Percentiles rank a stretch among this genome's conserved stretches.
phyloP scores from a whole-genome alignment of 768 basidiomycete genomes.

The Pisolithus sp. region DNA sequence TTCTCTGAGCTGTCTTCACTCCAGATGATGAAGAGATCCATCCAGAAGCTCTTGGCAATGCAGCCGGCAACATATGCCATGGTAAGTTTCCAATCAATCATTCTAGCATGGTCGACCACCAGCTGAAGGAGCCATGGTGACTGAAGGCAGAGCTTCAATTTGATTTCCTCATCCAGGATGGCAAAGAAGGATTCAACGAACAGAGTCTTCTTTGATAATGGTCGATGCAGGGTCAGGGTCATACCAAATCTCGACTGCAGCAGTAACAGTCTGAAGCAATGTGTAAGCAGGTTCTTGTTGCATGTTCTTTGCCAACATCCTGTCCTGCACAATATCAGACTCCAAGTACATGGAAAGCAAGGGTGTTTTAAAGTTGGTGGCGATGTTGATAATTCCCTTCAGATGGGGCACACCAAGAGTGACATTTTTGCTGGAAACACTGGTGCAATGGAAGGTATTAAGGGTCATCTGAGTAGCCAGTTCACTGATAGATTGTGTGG shows the following conservation, averaged over 20 bases:
- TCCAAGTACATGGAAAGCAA: constrained; percentile 90
- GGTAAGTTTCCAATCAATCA: constrained; percentile 93
- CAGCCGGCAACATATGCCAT: constrained; percentile 95
- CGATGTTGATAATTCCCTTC: no score
- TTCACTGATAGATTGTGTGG: constrained; percentile 98
- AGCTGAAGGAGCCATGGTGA: constrained; percentile 97
- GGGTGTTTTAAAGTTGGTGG: constrained; percentile 90
- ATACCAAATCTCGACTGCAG: constrained; percentile 96
- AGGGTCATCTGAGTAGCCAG: constrained; percentile 99
- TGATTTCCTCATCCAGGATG: constrained; percentile 95
- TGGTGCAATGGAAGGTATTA: constrained; percentile 99
- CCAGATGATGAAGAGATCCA: constrained; percentile 96
- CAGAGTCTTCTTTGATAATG: constrained; percentile 92
- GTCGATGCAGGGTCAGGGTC: constrained; percentile 90
- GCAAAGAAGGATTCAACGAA: constrained; percentile 99
- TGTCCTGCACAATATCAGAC: constrained; percentile 56
- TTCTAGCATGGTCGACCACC: constrained; percentile 93
- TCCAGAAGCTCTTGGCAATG: constrained; percentile 91
- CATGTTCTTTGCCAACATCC: constrained; percentile 72
- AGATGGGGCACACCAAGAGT: no score
- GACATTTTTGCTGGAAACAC: constrained; percentile 99
- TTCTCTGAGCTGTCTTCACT: constrained; percentile 98
- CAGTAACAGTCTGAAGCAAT: constrained; percentile 87
- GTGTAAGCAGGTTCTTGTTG: constrained; percentile 93
- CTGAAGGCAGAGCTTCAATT: constrained; percentile 84